Evolutionary conservation across 176 grass and related monocot genomes (phyloP), one percentile per base, ranked within the genome.

Genomic region (Hordeum marinum): DNA sequence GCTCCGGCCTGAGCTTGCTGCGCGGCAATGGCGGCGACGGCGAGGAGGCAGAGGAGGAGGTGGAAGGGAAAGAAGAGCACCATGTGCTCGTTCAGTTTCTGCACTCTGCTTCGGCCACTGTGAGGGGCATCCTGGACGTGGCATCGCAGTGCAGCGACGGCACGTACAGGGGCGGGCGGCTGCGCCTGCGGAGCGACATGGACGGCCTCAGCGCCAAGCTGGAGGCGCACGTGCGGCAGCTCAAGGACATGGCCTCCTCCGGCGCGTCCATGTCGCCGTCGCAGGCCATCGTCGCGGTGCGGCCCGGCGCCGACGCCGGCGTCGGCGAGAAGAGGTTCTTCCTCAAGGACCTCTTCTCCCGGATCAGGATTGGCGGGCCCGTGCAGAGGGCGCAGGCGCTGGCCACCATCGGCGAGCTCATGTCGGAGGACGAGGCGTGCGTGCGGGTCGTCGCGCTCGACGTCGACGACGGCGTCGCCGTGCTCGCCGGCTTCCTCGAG

Each of bases 141-240:
- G 79, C 63, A 17, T 82, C 70, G 23, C 89, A 89, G 72, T 98
- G 87, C 70, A 62, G 86, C 17, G 81, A 94, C 20, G 89, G 89
- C 59, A 88, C 90, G 34, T 96, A 88, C 84, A 80, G 68, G 40
- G 88, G 88, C 34, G 96, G 96, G 20, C 84, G 90, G 91, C 91
- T 99, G 4, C 93, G 88, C 24, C 83, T 99, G 59, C 83, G 88
- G 69, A 96, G 96, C 34, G 90, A 96, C 80, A 84, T 99, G 41
- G 86, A 94, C 79, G 69, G 57, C 55, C 79, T 94, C 9, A 79
- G 83, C 73, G 82, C 90, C 75, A 91, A 80, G 77, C 84, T 99
- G 31, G 93, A 96, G 35, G 78, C 84, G 3, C 90, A 96, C 78
- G 70, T 92, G 75, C 85, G 84, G 55, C 82, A 84, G 66, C 82